Percentiles rank a stretch among this genome's conserved stretches.
Conservation (phyloP, 768 basidiomycete genomes). For the Astraeus odoratus region DNA sequence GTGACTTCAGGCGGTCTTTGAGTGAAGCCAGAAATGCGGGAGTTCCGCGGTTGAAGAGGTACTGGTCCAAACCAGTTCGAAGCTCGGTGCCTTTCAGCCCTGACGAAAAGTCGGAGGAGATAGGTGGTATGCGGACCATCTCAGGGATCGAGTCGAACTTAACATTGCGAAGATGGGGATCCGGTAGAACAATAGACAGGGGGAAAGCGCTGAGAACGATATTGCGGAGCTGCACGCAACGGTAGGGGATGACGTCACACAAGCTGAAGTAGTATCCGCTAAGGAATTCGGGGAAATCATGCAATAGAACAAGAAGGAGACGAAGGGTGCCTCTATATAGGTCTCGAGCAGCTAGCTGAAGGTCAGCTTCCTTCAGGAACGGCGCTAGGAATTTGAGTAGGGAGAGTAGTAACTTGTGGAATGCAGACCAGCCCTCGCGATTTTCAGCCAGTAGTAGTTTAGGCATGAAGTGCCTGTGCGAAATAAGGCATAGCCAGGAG, state of each 20-base stretch:
- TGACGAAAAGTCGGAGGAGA: slow-evolving; percentile 86
- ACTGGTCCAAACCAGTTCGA: slow-evolving; percentile 74
- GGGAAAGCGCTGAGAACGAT: slow-evolving; percentile 96
- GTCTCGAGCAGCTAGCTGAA: slow-evolving; percentile 74
- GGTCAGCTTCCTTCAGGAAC: slow-evolving; percentile 77
- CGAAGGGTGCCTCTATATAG: slow-evolving; percentile 88
- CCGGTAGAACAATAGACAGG: slow-evolving; percentile 68
- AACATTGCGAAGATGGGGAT: slow-evolving; percentile 73
- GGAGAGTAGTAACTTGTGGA: slow-evolving; percentile 89
- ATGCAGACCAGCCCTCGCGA: slow-evolving; percentile 94
- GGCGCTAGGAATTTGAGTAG: slow-evolving; percentile 93
- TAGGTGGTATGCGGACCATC: slow-evolving; percentile 87
- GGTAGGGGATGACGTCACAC: slow-evolving; percentile 86
- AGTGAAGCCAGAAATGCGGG: slow-evolving; percentile 70
- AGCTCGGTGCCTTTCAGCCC: slow-evolving; percentile 78
- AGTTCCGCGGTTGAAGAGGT: slow-evolving; percentile 69
- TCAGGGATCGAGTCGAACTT: slow-evolving; percentile 75
- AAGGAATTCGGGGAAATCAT: slow-evolving; percentile 98
- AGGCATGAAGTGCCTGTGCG: slow-evolving; percentile 96
- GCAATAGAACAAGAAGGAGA: slow-evolving; percentile 88
- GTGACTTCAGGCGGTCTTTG: slow-evolving; percentile 64
- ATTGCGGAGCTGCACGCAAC: slow-evolving; percentile 94
- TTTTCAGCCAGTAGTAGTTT: slow-evolving; percentile 84
- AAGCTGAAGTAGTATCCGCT: slow-evolving; percentile 96
- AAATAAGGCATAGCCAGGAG: slow-evolving; percentile 95